A percentile compares a stretch with the other conserved stretches of the same genome.
Evolutionary conservation across 2,329 filamentous ascomycete species (phyloP).

Genomic region (Camillea tinctor): DNA sequence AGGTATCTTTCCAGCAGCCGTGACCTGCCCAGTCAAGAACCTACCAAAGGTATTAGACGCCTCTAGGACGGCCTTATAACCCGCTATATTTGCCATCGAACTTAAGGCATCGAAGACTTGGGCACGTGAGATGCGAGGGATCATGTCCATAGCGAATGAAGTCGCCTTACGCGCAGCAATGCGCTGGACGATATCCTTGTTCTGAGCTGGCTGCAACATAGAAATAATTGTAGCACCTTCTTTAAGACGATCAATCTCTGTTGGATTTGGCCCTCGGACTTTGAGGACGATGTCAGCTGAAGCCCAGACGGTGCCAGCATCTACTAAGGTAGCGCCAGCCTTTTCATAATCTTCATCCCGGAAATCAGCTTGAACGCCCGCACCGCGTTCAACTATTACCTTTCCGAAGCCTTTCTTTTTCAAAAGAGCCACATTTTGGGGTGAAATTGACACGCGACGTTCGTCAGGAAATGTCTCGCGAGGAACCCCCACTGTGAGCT

Average conservation of each 20-base stretch:
- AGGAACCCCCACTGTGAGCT: slow-evolving; percentile 76
- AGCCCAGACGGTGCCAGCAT: slow-evolving; percentile 67
- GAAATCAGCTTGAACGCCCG: slow-evolving; percentile 76
- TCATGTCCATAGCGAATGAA: slow-evolving; percentile 88
- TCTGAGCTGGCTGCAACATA: slow-evolving; percentile 80
- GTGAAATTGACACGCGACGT: slow-evolving; percentile 80
- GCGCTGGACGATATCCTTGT: slow-evolving; percentile 70
- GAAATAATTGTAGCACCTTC: slow-evolving; percentile 75
- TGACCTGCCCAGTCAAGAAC: slow-evolving; percentile 86
- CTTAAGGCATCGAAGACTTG: slow-evolving; percentile 87
- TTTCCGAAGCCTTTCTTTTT: slow-evolving; percentile 82
- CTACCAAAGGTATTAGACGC: slow-evolving; percentile 87
- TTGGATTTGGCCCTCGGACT: slow-evolving; percentile 70
- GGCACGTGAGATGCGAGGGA: slow-evolving; percentile 84
- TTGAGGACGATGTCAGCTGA: slow-evolving; percentile 79
- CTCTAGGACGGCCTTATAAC: slow-evolving; percentile 88
- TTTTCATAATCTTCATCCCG: slow-evolving; percentile 73
- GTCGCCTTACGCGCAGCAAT: slow-evolving; percentile 71
- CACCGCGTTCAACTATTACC: slow-evolving; percentile 76
- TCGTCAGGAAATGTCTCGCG: slow-evolving; percentile 77
- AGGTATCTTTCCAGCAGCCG: slow-evolving; percentile 85
- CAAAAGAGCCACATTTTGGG: slow-evolving; percentile 76
- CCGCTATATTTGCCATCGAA: slow-evolving; percentile 93
- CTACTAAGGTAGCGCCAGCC: slow-evolving; percentile 75
- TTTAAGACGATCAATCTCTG: slow-evolving; percentile 67